Conservation (phyloP, 192 early-diverging fungal species). For the Borealophlyctis nickersoniae region DNA sequence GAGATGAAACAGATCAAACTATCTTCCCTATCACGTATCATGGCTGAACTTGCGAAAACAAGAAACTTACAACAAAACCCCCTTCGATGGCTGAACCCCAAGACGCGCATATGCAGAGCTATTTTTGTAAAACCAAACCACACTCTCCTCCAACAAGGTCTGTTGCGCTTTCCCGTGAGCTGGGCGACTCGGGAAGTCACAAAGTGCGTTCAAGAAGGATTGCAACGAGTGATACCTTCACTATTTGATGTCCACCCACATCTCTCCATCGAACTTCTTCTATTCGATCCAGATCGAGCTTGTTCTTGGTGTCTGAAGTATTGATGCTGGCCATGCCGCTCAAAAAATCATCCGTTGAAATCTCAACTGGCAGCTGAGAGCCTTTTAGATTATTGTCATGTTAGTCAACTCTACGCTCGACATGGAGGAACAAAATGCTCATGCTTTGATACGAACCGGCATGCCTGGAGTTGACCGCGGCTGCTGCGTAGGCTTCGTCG, state of each 20-base stretch:
- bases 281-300: slow-evolving; percentile 36
- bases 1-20: slow-evolving; percentile 7
- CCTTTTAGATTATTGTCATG: too few species aligned
- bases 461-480: too few species aligned
- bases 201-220: background rate
- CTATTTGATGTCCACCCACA: slow-evolving; percentile 73
- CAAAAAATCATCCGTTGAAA: slow-evolving; percentile 2
- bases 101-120: slow-evolving; percentile 60
- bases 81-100: slow-evolving; percentile 73
- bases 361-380: too few species aligned
- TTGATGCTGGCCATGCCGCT: background rate
- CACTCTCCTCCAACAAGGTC: slow-evolving; percentile 66
- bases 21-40: background rate
- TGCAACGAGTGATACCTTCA: slow-evolving; percentile 52
- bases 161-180: too few species aligned
- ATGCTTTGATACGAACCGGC: too few species aligned
- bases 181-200: background rate
- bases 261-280: slow-evolving; percentile 66
- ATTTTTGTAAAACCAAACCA: slow-evolving; percentile 74
- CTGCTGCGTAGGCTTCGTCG: too few species aligned
- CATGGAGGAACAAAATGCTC: too few species aligned
- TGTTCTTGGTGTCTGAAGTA: slow-evolving; percentile 15
- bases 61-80: slow-evolving; percentile 70
- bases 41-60: too few species aligned
- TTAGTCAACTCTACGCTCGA: too few species aligned